Conservation (phyloP, 805 yeast genomes). For the Suhomyces vadensis region DNA sequence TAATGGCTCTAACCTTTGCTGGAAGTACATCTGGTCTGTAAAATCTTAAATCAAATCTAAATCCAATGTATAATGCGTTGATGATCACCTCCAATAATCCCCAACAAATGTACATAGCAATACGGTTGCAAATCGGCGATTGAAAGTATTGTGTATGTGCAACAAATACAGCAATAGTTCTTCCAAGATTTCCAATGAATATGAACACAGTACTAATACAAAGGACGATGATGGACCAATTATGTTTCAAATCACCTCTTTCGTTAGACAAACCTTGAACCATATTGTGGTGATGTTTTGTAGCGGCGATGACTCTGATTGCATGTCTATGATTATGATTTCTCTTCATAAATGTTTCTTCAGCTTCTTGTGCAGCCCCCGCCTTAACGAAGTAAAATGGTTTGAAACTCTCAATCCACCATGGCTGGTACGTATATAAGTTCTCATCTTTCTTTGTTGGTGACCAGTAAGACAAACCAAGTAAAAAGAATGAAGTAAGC, state of each 20-base stretch:
- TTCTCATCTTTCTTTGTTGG: conserved; percentile 23
- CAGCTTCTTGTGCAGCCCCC: conserved; percentile 22
- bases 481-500: conserved; percentile 17
- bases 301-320: conserved; percentile 23
- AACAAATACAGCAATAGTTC: conserved; percentile 13
- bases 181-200: conserved; percentile 14
- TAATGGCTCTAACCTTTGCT: conserved; percentile 16
- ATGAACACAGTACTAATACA: conserved; percentile 13
- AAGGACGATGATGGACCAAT: conserved; percentile 13
- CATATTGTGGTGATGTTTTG: conserved; percentile 20
- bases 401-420: conserved; percentile 25
- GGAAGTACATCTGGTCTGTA: conserved; percentile 25
- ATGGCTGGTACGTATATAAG: conserved; percentile 24
- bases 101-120: conserved; percentile 21
- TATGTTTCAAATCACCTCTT: conserved; percentile 20
- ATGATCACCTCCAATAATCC: conserved; percentile 21
- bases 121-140: conserved; percentile 8
- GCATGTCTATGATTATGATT: conserved; percentile 24
- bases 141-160: conserved; percentile 4
- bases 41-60: conserved; percentile 23
- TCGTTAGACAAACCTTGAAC: conserved; percentile 18
- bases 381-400: conserved; percentile 21
- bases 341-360: conserved; percentile 21
- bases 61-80: conserved; percentile 17
- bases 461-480: conserved; percentile 21